Conservation (phyloP, 2,329 filamentous ascomycete genomes). For the Trichoderma sp. region DNA sequence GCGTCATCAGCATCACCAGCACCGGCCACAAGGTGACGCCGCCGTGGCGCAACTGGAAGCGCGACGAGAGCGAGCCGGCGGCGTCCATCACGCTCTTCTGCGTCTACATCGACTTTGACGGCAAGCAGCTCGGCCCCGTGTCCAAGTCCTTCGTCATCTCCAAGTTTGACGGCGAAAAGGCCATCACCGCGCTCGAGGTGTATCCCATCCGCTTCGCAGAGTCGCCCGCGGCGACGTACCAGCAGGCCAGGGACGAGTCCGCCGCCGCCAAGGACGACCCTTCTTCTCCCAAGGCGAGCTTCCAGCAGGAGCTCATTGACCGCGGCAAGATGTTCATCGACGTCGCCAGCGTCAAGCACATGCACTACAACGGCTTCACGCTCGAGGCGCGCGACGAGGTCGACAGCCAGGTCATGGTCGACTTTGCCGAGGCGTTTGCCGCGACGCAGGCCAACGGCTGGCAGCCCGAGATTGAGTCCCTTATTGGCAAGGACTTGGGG, state of each 20-base stretch:
- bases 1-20: constrained; percentile 30
- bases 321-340: constrained; percentile 34
- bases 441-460: not conserved
- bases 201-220: constrained; percentile 35
- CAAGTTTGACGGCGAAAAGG: constrained; percentile 36
- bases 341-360: constrained; percentile 32
- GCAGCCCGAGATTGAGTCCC: constrained; percentile 1
- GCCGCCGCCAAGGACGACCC: not conserved
- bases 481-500: constrained; percentile 2
- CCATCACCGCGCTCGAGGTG: constrained; percentile 33
- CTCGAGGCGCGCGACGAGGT: constrained; percentile 23
- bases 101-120: constrained; percentile 40
- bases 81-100: constrained; percentile 29
- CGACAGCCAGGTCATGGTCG: constrained; percentile 27
- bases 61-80: not conserved
- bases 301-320: constrained; percentile 30
- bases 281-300: not conserved
- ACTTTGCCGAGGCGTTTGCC: constrained; percentile 26
- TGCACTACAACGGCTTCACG: constrained; percentile 34
- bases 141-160: constrained; percentile 32
- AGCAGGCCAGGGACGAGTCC: not conserved
- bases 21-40: constrained; percentile 21
- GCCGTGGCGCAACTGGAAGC: constrained; percentile 6
- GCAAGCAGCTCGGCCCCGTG: constrained; percentile 37
- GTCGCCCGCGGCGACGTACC: not conserved